Conservation (phyloP, 257 asterid species). For the Petunia axillaris region DNA sequence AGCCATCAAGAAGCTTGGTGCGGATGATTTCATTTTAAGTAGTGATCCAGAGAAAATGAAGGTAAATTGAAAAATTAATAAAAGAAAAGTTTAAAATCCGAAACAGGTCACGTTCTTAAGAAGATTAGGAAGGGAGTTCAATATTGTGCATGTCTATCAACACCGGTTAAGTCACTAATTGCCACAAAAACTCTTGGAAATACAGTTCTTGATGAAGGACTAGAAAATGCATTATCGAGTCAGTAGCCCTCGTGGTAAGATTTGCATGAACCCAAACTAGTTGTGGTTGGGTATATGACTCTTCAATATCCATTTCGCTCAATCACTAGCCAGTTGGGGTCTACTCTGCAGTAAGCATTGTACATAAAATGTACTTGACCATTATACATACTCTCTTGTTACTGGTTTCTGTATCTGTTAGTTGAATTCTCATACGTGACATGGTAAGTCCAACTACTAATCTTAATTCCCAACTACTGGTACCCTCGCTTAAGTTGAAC, state of each 20-base stretch:
- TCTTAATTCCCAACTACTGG: neutral
- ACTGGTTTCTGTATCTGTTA: neutral
- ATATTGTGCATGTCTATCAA: neutral
- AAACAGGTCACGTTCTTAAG: neutral
- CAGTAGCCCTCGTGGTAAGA: neutral
- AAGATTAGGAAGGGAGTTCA: neutral
- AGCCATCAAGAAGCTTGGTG: conserved; percentile 59
- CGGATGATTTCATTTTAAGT: conserved; percentile 56
- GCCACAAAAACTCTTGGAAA: neutral
- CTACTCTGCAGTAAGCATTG: neutral
- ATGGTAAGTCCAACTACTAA: neutral
- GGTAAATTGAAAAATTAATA: conserved; percentile 36
- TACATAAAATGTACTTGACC: neutral
- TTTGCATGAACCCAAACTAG: neutral
- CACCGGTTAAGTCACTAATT: neutral
- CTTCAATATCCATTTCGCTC: neutral
- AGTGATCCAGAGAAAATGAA: conserved; percentile 48
- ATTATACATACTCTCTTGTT: neutral
- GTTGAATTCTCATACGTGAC: neutral
- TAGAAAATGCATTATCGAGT: neutral
- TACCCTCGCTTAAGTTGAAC: neutral
- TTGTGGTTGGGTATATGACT: neutral
- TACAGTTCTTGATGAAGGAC: neutral
- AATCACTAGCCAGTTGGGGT: neutral
- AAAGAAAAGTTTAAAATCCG: neutral